These are phyloP conservation scores for Oryza coarctata DNA, from an alignment of 176 grass and related monocot species.

Conservation along the genomic window DNA sequence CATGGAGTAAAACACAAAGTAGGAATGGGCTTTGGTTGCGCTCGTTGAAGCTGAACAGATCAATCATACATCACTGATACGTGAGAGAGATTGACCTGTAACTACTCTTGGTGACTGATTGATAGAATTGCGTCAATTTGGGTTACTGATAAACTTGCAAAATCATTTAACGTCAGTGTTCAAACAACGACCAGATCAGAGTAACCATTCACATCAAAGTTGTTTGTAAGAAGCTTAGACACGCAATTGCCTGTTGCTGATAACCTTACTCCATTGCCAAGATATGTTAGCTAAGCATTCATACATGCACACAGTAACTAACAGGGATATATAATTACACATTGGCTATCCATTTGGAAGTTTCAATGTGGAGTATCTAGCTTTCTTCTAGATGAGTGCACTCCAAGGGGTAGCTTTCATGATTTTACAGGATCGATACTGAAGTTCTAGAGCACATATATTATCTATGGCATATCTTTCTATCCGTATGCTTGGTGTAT, in stretches of 20 bases:
- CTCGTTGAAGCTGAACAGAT: conserved; percentile 49
- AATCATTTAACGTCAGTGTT: conserved; percentile 39
- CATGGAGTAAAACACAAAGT: conserved; percentile 34
- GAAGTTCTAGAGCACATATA: conserved; percentile 17
- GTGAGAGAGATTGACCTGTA: conserved; percentile 51
- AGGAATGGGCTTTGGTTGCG: conserved; percentile 41
- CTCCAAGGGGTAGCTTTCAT: conserved; percentile 28
- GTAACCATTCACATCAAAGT: conserved; percentile 55
- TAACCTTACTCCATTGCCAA: conserved; percentile 39
- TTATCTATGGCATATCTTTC: not conserved
- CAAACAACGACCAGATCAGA: conserved; percentile 53
- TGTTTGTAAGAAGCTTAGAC: conserved; percentile 73
- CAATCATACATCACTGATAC: conserved; percentile 37
- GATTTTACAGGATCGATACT: conserved; percentile 23
- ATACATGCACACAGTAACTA: conserved; percentile 44
- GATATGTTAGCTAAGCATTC: conserved; percentile 54
- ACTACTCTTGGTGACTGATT: conserved; percentile 48
- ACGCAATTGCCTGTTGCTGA: conserved; percentile 45
- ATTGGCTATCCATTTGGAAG: conserved; percentile 22
- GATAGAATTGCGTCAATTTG: conserved; percentile 44
- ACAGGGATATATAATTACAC: conserved; percentile 45
- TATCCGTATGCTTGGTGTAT: not conserved
- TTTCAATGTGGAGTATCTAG: conserved; percentile 21
- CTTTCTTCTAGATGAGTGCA: conserved; percentile 49
- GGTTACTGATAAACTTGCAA: conserved; percentile 43